Base-by-base conservation (phyloP, 495 filamentous ascomycete genomes). In the Tuber magnatum region DNA sequence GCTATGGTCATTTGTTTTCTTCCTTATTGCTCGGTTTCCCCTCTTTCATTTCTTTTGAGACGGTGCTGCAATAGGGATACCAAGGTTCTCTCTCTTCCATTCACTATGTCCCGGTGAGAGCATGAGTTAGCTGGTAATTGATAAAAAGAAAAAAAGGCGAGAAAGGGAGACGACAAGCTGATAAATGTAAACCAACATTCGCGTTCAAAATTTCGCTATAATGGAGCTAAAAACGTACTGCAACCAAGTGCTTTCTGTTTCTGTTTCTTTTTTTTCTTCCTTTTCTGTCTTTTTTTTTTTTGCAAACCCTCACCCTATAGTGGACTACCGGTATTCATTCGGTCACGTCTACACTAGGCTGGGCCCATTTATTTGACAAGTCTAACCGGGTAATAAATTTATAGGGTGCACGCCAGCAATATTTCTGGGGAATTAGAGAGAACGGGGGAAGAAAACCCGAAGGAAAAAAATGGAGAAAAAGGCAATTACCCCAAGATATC, bases 401-500 rank as follows among this genome's bases (percentile, higher is more conserved):
- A 28, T 35, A 65, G 56, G 28, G 18, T 65, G 14, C 32, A 35
- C 28, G 1, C 28, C n/a, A 65, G 56, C 56, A 35, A 35, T 28
- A 14, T 65, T 28, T 65, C 56, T 32, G 32, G 56, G 3, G 56
- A 18, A 20, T 8, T 18, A 35, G 56, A 8, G 28, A 7, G 35
- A 65, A 65, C 10, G 7, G 39, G 39, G 7, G 7, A 40, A 40
- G 39, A 7, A 40, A 40, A 40, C n/a, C n/a, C n/a, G n/a, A 40
- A 40, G 39, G 39, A 40, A 40, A 40, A 40, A 40, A 40, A 40
- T 3, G 7, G 8, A n/a, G 10, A 56, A 9, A 2, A 65, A 65
- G 35, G 51, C n/a, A 61, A 35, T 43, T 75, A 84, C 35, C 82
- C 85, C 44, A 85, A 82, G 69, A 97, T 84, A 86, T 97, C 94